Evolutionary conservation across 1,139 yeast genomes (phyloP).

Genomic region (Candida tropicalis): DNA sequence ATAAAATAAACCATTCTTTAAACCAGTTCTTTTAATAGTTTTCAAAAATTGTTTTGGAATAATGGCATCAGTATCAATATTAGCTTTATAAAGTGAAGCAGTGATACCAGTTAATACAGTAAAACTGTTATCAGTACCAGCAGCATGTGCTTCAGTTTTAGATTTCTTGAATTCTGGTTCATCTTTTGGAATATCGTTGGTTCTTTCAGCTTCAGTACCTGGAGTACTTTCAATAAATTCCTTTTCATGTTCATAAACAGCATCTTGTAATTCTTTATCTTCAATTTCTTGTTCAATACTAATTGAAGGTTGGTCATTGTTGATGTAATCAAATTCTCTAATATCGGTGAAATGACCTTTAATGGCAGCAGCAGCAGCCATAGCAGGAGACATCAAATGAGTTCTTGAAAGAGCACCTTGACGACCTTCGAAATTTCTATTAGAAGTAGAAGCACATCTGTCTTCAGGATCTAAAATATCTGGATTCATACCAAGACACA

Average conservation of each 20-base stretch:
- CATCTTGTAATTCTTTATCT: conserved; percentile 64
- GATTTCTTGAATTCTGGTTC: conserved; percentile 38
- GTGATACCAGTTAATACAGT: conserved; percentile 78
- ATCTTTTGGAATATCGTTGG: conserved; percentile 57
- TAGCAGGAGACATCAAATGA: conserved; percentile 96
- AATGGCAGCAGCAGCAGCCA: conserved; percentile 99
- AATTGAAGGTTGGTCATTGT: conserved; percentile 63
- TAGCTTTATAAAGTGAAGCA: conserved; percentile 92
- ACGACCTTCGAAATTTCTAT: conserved; percentile 98
- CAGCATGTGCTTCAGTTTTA: conserved; percentile 28
- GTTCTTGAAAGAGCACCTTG: conserved; percentile 98
- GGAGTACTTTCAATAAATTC: conserved; percentile 48
- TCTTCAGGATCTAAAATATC: conserved; percentile 93
- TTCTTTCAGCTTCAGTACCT: conserved; percentile 46
- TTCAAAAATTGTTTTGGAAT: conserved; percentile 97
- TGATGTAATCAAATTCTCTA: conserved; percentile 71
- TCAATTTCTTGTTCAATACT: conserved; percentile 52
- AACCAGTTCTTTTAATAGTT: conserved; percentile 96
- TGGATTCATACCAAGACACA: conserved; percentile 99
- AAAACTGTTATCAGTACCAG: conserved; percentile 72
- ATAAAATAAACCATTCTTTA: conserved; percentile 83
- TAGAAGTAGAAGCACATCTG: conserved; percentile 97
- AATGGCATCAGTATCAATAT: conserved; percentile 97
- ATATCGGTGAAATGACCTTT: conserved; percentile 90
- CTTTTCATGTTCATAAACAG: conserved; percentile 71